These are phyloP conservation scores for Yamadazyma aaseri DNA, from an alignment of 1,139 yeast species.

Conservation along the genomic window DNA sequence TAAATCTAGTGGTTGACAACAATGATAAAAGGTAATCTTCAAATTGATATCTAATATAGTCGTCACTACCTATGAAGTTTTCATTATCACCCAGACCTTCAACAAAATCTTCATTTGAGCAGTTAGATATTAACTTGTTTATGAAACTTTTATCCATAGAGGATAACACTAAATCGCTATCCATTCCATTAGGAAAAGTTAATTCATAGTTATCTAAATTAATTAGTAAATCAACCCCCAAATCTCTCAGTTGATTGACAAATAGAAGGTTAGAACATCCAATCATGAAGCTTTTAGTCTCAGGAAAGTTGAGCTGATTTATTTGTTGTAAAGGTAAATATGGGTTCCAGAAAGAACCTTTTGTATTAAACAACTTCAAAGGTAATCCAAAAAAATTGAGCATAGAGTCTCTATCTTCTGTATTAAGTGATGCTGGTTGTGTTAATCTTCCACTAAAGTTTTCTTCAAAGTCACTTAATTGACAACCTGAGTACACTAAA, in stretches of 20 bases:
- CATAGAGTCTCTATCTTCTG: constrained; percentile 77
- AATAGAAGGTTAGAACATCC: constrained; percentile 89
- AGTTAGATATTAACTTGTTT: constrained; percentile 28
- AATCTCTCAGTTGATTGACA: constrained; percentile 60
- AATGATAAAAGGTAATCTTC: constrained; percentile 86
- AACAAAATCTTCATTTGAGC: constrained; percentile 16
- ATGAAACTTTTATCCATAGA: constrained; percentile 76
- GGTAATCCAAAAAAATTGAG: constrained; percentile 86
- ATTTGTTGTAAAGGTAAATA: constrained; percentile 90
- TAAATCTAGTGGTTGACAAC: constrained; percentile 69
- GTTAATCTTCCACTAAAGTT: constrained; percentile 42
- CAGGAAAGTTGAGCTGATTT: constrained; percentile 60
- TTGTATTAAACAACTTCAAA: constrained; percentile 72
- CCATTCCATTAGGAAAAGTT: constrained; percentile 44
- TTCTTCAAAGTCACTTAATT: constrained; percentile 59
- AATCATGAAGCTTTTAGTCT: constrained; percentile 65
- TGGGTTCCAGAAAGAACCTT: constrained; percentile 88
- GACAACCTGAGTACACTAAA: constrained; percentile 79
- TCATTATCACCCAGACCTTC: constrained; percentile 18
- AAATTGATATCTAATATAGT: constrained; percentile 80
- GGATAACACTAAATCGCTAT: constrained; percentile 49
- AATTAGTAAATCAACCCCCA: constrained; percentile 46
- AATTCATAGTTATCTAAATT: constrained; percentile 38
- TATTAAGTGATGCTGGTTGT: constrained; percentile 69
- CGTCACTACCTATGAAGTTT: constrained; percentile 71